Evolutionary conservation across 805 yeast genomes (phyloP), one percentile per base, ranked within the genome.

Genomic region (Saccharomyces paradoxus): DNA sequence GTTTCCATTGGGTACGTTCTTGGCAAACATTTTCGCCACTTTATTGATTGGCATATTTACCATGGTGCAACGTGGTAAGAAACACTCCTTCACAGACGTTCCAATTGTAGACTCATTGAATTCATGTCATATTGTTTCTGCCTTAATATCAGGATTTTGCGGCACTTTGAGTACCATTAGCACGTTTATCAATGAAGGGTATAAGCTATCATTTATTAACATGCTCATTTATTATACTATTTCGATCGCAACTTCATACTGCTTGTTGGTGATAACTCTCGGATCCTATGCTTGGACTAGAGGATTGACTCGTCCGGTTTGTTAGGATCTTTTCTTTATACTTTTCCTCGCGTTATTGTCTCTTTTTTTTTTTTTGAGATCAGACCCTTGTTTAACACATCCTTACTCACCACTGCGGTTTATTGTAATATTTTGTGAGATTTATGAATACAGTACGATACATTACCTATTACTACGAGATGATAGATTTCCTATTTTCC

Each of bases 101-200:
- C 66, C 69, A 3, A 59, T 80, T 0, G 70, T 77, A 0, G 59
- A 67, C 8, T 61, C 65, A 3, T 28, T 58, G 0, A 56, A 78
- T 4, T 64, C 74, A 0, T 81, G 87, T 57, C 82, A 80, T 44
- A 79, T 82, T 3, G 61, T 29, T 29, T 29, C 13, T 9, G 31
- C 31, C 86, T 0, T 63, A 1, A 74, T 71, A 21, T 80, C 81
- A 60, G 95, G 96, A 0, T 82, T 80, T 55, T 83, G 89, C 63
- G 95, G 91, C 0, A 77, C 81, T 2, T 68, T 86, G 51, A 81
- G 89, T 44, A 87, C 97, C 0, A 80, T 88, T 44, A 84, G 92
- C 53, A 86, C 96, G 0, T 86, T 29, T 60, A 77, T 87, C 8
- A 82, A 79, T 46, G 97, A 90, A 66, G 31, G 31, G 31, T 29